Evolutionary conservation across 1,284 basidiomycete genomes (phyloP).

Genomic region (Marasmius tenuissimus): DNA sequence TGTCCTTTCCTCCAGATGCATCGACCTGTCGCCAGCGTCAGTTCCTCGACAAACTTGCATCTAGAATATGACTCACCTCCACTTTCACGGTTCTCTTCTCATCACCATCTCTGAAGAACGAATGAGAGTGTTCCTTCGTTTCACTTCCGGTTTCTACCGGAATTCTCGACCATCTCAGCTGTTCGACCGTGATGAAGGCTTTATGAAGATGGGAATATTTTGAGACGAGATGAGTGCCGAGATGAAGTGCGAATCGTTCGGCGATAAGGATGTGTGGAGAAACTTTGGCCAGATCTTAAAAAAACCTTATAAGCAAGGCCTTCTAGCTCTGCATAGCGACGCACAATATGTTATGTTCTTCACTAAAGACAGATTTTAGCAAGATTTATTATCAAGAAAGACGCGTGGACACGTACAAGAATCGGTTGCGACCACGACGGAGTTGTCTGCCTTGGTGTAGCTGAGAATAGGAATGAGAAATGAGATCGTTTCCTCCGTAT

Average conservation of each 20-base stretch:
- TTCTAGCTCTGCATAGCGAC: constrained; percentile 18
- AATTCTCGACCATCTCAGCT: constrained; percentile 88
- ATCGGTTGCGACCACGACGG: constrained; percentile 84
- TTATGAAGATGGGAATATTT: constrained; percentile 82
- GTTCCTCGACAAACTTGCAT: neutral
- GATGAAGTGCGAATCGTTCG: constrained; percentile 85
- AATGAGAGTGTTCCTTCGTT: constrained; percentile 69
- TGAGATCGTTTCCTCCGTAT: neutral
- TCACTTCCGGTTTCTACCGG: constrained; percentile 40
- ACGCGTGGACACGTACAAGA: constrained; percentile 56
- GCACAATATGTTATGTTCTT: constrained; percentile 92
- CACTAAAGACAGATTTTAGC: constrained; percentile 45
- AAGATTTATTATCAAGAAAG: neutral
- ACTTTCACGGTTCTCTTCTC: constrained; percentile 79
- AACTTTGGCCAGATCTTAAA: constrained; percentile 78
- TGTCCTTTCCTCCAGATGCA: constrained; percentile 56
- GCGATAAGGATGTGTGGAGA: constrained; percentile 84
- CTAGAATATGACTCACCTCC: constrained; percentile 41
- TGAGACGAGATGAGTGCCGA: constrained; percentile 82
- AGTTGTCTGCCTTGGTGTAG: constrained; percentile 85
- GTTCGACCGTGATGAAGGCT: constrained; percentile 75
- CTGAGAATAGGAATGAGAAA: constrained; percentile 31
- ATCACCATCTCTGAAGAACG: constrained; percentile 88
- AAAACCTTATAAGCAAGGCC: neutral
- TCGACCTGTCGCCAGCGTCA: constrained; percentile 48